Conservation (phyloP, 768 basidiomycete genomes). For the Trametes sanguinea region DNA sequence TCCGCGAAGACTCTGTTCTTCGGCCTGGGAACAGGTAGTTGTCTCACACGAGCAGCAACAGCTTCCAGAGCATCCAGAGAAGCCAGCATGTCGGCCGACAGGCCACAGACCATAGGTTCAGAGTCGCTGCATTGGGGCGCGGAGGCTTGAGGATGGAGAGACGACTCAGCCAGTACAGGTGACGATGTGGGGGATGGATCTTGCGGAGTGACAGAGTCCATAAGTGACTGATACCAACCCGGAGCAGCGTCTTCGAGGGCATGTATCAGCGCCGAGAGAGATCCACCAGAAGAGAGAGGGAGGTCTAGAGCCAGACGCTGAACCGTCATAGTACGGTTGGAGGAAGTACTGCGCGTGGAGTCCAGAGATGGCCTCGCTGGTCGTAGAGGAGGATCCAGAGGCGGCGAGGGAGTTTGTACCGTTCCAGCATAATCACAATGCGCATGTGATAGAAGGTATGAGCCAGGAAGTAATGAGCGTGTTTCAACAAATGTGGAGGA, state of each 20-base stretch:
- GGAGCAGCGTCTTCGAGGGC: conserved; percentile 20
- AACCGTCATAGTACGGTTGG: conserved; percentile 15
- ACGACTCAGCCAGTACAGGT: too few relatives aligned
- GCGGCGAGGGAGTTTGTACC: not conserved
- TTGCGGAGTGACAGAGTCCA: conserved; percentile 12
- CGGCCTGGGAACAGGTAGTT: not conserved
- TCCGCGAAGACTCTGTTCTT: not conserved
- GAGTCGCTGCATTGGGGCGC: not conserved
- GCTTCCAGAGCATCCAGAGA: conserved; percentile 14
- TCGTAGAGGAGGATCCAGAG: not conserved
- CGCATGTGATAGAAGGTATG: not conserved
- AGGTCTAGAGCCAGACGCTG: conserved; percentile 19
- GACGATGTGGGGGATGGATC: not conserved
- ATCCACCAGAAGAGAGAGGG: conserved; percentile 12
- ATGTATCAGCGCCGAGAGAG: conserved; percentile 14
- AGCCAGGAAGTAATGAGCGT: conserved; percentile 7
- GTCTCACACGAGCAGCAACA: not conserved
- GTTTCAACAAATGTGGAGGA: conserved; percentile 7
- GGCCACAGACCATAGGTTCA: not conserved
- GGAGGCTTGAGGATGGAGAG: not conserved
- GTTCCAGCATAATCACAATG: not conserved
- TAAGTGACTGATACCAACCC: conserved; percentile 23
- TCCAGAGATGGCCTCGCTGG: not conserved
- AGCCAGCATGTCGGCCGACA: conserved; percentile 1
- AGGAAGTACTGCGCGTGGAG: not conserved